Conservation (phyloP, 805 yeast genomes). For the Hanseniaspora meyeri region DNA sequence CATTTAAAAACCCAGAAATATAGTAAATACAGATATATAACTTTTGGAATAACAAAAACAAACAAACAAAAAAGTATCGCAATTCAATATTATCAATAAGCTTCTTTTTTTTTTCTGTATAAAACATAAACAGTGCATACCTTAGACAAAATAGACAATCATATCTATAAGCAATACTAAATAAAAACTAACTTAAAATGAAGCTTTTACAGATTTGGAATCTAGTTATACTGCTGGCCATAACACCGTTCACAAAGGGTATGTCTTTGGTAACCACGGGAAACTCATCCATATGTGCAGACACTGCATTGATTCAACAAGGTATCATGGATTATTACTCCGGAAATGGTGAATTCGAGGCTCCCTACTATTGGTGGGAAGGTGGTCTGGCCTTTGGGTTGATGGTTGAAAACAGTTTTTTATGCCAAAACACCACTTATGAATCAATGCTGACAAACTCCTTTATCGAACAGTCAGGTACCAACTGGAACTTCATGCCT, state of each 20-base stretch:
- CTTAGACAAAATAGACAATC: no score
- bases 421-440: constrained; percentile 57
- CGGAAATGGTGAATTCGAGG: constrained; percentile 58
- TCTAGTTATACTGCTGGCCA: background rate
- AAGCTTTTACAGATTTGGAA: background rate
- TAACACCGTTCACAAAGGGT: background rate
- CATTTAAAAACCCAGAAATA: no score
- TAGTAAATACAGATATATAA: no score
- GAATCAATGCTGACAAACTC: constrained; percentile 47
- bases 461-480: constrained; percentile 54
- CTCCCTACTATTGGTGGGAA: constrained; percentile 81
- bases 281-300: constrained; percentile 40
- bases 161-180: background rate
- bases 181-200: background rate
- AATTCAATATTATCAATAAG: no score
- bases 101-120: no score
- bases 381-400: constrained; percentile 69
- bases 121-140: no score
- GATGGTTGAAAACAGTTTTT: constrained; percentile 59
- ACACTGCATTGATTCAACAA: constrained; percentile 42
- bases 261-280: constrained; percentile 32
- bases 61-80: no score
- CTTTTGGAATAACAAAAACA: no score
- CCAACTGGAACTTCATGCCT: constrained; percentile 69
- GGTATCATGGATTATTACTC: constrained; percentile 60